A percentile compares a stretch with the other conserved stretches of the same genome.
These are phyloP conservation scores for Colletotrichum filicis DNA, from an alignment of 2,329 filamentous ascomycete genomes.

Conservation along the genomic window DNA sequence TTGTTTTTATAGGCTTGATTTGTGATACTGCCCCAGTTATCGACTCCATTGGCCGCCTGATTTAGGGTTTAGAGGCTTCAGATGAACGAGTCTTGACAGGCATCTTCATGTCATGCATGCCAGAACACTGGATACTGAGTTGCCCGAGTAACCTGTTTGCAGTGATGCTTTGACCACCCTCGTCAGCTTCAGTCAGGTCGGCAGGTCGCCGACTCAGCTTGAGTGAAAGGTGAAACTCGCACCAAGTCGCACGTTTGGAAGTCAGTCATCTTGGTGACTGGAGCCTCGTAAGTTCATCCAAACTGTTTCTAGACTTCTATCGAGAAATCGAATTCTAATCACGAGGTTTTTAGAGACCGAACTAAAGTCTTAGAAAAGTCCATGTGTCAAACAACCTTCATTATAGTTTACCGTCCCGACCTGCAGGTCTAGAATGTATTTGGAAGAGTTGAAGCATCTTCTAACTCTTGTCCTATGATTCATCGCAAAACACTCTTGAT, in stretches of 20 bases:
- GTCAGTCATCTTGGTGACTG: background rate
- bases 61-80: conserved; percentile 7
- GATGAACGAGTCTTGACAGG: conserved; percentile 15
- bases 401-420: background rate
- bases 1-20: background rate
- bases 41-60: background rate
- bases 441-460: no score
- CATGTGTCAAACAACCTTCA: background rate
- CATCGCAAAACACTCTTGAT: no score
- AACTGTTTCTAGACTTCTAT: background rate
- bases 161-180: background rate
- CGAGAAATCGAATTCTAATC: background rate
- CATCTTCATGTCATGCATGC: background rate
- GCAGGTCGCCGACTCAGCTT: background rate
- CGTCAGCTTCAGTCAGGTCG: background rate
- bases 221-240: background rate
- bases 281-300: background rate
- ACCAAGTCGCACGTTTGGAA: background rate
- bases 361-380: background rate
- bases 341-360: background rate
- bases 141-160: background rate
- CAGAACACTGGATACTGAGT: background rate
- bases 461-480: no score
- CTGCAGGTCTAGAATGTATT: background rate
- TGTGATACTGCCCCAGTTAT: background rate